A percentile compares a stretch with the other conserved stretches of the same genome.
These are phyloP conservation scores for Ceratocystis colombiana DNA, from an alignment of 2,329 filamentous ascomycete species.

Conservation along the genomic window DNA sequence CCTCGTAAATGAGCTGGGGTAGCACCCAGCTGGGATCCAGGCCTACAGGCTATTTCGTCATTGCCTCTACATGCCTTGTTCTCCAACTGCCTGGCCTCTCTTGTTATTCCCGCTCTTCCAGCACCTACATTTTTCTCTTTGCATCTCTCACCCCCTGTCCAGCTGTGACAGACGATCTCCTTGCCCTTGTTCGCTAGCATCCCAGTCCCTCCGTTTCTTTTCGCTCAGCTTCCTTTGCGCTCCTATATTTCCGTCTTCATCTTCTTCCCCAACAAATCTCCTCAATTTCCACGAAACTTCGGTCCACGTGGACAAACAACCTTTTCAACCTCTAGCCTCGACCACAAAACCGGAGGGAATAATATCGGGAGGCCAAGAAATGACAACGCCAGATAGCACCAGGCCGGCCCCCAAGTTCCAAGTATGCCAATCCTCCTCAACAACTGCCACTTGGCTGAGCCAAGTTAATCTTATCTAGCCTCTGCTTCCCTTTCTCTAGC, in stretches of 20 bases:
- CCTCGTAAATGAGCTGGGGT: background rate
- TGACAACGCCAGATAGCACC: background rate
- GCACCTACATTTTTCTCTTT: background rate
- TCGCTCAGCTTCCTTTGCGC: background rate
- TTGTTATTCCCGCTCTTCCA: background rate
- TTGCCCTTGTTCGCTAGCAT: background rate
- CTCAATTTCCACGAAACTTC: background rate
- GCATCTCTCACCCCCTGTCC: background rate
- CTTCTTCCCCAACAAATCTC: conserved; percentile 8
- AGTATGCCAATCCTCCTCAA: conserved; percentile 7
- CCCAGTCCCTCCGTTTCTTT: background rate
- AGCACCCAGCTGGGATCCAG: background rate
- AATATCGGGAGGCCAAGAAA: background rate
- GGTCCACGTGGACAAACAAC: background rate
- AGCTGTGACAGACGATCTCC: background rate
- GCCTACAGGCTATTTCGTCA: background rate
- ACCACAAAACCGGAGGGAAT: background rate
- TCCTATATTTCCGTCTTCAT: background rate
- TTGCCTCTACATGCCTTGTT: background rate
- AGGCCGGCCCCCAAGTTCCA: background rate
- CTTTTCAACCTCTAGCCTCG: background rate
- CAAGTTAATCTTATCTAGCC: background rate
- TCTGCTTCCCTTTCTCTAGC: background rate
- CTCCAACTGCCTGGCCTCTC: background rate
- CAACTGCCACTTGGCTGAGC: background rate